A percentile compares a stretch with the other conserved stretches of the same genome.
Evolutionary conservation across 2,329 filamentous ascomycete genomes (phyloP).

Genomic region (Laburnicola sp.): DNA sequence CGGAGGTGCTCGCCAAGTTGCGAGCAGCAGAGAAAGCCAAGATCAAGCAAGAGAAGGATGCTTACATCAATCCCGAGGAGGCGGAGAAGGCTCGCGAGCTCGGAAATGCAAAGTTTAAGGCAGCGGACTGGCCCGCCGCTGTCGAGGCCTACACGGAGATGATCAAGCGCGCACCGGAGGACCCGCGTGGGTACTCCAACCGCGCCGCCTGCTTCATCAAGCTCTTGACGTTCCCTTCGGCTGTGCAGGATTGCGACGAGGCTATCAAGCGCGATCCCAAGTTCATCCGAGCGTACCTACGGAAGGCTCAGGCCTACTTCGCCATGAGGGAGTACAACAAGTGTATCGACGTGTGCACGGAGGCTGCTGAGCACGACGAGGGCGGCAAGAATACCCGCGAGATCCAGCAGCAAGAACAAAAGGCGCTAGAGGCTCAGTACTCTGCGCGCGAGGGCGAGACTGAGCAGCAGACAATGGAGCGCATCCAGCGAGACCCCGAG

Average conservation of each 20-base stretch:
- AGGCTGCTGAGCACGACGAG: conserved; percentile 76
- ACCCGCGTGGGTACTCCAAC: conserved; percentile 95
- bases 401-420: conserved; percentile 92
- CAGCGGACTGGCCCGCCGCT: conserved; percentile 89
- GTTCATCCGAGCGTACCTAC: conserved; percentile 94
- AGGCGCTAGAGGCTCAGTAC: conserved; percentile 89
- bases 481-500: conserved; percentile 87
- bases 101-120: conserved; percentile 97
- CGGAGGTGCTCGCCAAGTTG: conserved; percentile 90
- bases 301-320: conserved; percentile 93
- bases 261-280: conserved; percentile 88
- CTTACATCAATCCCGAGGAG: conserved; percentile 88
- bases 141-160: conserved; percentile 95
- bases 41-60: conserved; percentile 69
- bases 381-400: conserved; percentile 82
- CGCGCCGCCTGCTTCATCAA: conserved; percentile 96
- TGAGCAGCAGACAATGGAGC: conserved; percentile 91
- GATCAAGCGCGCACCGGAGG: conserved; percentile 91
- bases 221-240: conserved; percentile 91
- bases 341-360: conserved; percentile 84
- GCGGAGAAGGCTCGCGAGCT: conserved; percentile 94
- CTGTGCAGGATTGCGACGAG: conserved; percentile 86
- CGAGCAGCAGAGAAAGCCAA: conserved; percentile 87
- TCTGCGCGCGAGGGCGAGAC: conserved; percentile 89
- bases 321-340: conserved; percentile 99